Evolutionary conservation across 169 alveolate species (phyloP), one percentile per base, ranked within the genome.

Genomic region (Theileria annulata): DNA sequence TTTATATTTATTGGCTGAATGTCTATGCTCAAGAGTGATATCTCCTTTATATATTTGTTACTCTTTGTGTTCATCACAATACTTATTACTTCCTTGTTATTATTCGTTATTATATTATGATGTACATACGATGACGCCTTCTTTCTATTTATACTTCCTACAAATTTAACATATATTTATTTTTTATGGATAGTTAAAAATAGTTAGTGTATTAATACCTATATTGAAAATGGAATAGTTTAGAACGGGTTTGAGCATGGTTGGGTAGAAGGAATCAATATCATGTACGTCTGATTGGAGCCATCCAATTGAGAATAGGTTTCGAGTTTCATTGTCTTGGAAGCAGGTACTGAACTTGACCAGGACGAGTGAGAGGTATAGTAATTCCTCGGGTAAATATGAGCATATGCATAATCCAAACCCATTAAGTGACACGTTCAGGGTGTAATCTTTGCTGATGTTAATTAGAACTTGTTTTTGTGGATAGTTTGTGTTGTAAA

Each of bases 241-340:
- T 13, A 77, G 70, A 68, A 83, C 27, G 17, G 90, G 90, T 12
- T 77, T 49, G 19, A 83, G 23, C 86, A 83, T 76, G 25, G 90
- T 83, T 30, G 85, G 80, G 66, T 54, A 83, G 58, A 75, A 75
- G n/a, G 90, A 66, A 19, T 83, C 33, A 0, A 73, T n/a, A 21
- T 83, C 90, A 58, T 83, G 90, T n/a, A 83, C 82, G 27, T 83
- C 90, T 17, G 81, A 75, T 31, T 83, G 90, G 0, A 83, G 68
- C 90, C 90, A 83, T 15, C 87, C 90, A 9, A 83, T 21, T 13
- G 90, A 83, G 27, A 76, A 75, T 3, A 35, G 15, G 33, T 68
- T 33, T 31, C 35, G 13, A n/a, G 67, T 56, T 37, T 75, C 88
- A 30, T 58, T 78, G 49, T 81, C 75, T 33, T 81, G 82, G 49